Base-by-base conservation (phyloP, 495 filamentous ascomycete species). In the Jackrogersella multiformis region DNA sequence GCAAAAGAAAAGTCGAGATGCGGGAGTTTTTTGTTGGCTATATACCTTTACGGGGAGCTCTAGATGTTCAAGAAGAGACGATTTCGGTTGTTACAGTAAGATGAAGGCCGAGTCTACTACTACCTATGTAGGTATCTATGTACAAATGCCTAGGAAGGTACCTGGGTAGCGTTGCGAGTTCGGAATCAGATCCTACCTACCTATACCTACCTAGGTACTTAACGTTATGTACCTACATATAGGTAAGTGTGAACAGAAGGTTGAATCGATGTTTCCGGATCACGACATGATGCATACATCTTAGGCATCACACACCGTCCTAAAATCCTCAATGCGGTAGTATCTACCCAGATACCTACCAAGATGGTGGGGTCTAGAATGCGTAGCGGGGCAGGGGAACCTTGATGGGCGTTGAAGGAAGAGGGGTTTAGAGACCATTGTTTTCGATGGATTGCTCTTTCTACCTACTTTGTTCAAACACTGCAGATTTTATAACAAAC, bases 61-160 rank as follows among this genome's bases (percentile, higher is more conserved):
- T 26, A 24, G 44, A 58, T 35, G n/a, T 36, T n/a, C n/a, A 12
- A 12, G 21, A 18, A n/a, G 39, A 24, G 7, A 44, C 5, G 16
- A 7, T 16, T 30, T 60, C 32, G 21, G 46, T 58, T 54, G 56
- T 66, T 66, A 66, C 62, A 66, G 62, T 66, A 66, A 66, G 45
- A 65, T 65, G 51, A 21, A 20, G 26, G 48, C 53, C 45, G 20
- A 51, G 35, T 52, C 45, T 41, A 38, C 39, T 34, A 21, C 39
- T 21, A 56, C 32, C 34, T 30, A 52, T 18, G 35, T 46, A 54
- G 36, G 16, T 12, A 32, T 61, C 8, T 42, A 42, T 18, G 18
- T 48, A 48, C n/a, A n/a, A n/a, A n/a, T n/a, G n/a, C n/a, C n/a
- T n/a, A n/a, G n/a, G n/a, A n/a, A n/a, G n/a, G n/a, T n/a, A n/a